Evolutionary conservation across 73 alveolate species (phyloP), one percentile per base, ranked within the genome.

Genomic region (Paramecium sexaurelia): DNA sequence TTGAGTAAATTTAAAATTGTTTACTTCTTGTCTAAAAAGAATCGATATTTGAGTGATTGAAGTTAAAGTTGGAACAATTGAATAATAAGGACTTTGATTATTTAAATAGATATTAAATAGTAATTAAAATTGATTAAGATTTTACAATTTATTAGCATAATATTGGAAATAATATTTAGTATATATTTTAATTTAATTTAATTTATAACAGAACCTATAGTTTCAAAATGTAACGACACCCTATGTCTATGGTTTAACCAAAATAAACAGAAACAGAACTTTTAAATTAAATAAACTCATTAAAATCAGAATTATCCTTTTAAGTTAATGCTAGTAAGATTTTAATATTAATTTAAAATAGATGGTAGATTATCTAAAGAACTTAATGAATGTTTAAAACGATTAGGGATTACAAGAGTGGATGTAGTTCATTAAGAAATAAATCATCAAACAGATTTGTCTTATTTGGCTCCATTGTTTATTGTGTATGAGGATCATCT

Each of bases 351-450:
- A 3, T 20, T 17, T 71, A 9, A 78, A 9, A 7, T 78, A 78
- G 90, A 78, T 78, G 40, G 29, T 0, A 78, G 73, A 78, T 45
- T 78, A 10, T 78, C 90, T 36, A 78, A 43, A n/a, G 90, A 78
- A 24, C 55, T 78, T 19, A 78, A 11, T 41, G 40, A 29, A 78
- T 78, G 75, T 43, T 22, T 40, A 22, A 78, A 78, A 20, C 11
- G 33, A 40, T 78, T 78, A 24, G 90, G 90, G 10, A 78, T 78
- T 78, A 29, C 43, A 1, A 41, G 33, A 78, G 68, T 78, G 2
- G 90, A 78, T 41, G 55, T 78, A 5, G 8, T 41, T 19, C 75
- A 37, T 24, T 27, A 78, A 78, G 90, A 78, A 15, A 61, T 71
- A 5, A 35, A 45, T 24, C 55, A 41, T 19, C 36, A 24, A 43